Evolutionary conservation across 2,329 filamentous ascomycete genomes (phyloP), one percentile per base, ranked within the genome.

Genomic region (Beauveria sp.): DNA sequence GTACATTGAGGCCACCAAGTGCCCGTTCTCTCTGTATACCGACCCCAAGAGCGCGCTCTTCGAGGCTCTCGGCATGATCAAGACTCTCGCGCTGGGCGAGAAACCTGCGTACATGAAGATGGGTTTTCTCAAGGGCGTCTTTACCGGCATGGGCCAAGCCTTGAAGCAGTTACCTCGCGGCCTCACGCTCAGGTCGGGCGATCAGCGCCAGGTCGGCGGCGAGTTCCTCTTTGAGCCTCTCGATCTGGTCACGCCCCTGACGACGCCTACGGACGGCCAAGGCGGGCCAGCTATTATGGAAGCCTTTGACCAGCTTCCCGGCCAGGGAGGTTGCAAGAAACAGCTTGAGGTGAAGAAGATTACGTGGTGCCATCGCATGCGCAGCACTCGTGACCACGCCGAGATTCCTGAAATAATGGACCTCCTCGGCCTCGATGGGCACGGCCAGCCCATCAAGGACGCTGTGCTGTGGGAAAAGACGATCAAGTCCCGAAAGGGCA

Each of bases 321-420:
- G 2, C 16, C 64, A 56, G 3, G 61, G 62, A 20, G 68, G 67
- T 7, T 64, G 58, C n/a, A 70, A 67, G 9, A 72, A 69, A 26
- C 70, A 70, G 57, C 66, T 66, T 2, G 78, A 83, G 68, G 78
- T 83, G 68, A 88, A 89, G 74, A 77, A 76, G 60, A 82, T 90
- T 31, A 86, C 84, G 1, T 96, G 91, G 90, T 92, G 88, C 68
- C 89, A 93, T 74, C 81, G 90, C 31, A 96, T 96, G 90, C 80
- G 80, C 70, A 89, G 84, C 62, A 93, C 90, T 14, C 77, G 90
- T 54, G 90, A 93, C 66, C 91, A 96, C 70, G 83, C 83, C 1
- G 89, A 92, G 76, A 78, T 93, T 1, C 79, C 80, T 0, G 86
- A 87, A 71, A 68, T 92, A 61, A 83, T 85, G 74, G 77, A 83